Percentiles rank a stretch among this genome's conserved stretches.
These are phyloP conservation scores for Plasmodium blacklocki DNA, from an alignment of 169 alveolate genomes.

Conservation along the genomic window DNA sequence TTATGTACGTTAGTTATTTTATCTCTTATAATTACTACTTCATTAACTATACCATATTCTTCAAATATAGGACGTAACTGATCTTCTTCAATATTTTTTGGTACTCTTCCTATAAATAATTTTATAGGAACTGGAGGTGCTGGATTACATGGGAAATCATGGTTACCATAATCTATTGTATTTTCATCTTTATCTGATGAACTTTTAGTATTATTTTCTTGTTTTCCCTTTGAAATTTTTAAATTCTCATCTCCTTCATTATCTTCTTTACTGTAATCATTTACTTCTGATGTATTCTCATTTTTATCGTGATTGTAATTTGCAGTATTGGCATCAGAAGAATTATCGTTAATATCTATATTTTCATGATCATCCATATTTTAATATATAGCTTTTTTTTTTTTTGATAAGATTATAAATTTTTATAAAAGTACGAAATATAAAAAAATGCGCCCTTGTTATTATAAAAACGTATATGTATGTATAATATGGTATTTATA, in stretches of 20 bases:
- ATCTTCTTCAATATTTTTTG: slow-evolving; percentile 87
- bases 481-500: neutral
- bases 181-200: slow-evolving; percentile 63
- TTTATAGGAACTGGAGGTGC: slow-evolving; percentile 94
- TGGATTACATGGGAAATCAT: slow-evolving; percentile 86
- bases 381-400: neutral
- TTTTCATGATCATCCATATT: slow-evolving; percentile 71
- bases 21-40: slow-evolving; percentile 89
- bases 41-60: slow-evolving; percentile 91
- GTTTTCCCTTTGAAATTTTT: slow-evolving; percentile 26
- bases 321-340: slow-evolving; percentile 67
- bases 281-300: slow-evolving; percentile 50
- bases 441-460: neutral
- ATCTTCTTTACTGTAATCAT: slow-evolving; percentile 59
- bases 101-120: slow-evolving; percentile 92
- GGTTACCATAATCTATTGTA: slow-evolving; percentile 47
- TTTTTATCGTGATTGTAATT: slow-evolving; percentile 64
- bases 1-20: slow-evolving; percentile 90
- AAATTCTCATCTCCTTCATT: slow-evolving; percentile 27
- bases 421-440: neutral
- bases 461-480: neutral
- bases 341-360: slow-evolving; percentile 69
- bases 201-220: slow-evolving; percentile 37
- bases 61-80: slow-evolving; percentile 87
- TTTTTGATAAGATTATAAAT: neutral